These are phyloP conservation scores for Dioszegia aurantiaca DNA, from an alignment of 768 basidiomycete genomes.

Conservation along the genomic window DNA sequence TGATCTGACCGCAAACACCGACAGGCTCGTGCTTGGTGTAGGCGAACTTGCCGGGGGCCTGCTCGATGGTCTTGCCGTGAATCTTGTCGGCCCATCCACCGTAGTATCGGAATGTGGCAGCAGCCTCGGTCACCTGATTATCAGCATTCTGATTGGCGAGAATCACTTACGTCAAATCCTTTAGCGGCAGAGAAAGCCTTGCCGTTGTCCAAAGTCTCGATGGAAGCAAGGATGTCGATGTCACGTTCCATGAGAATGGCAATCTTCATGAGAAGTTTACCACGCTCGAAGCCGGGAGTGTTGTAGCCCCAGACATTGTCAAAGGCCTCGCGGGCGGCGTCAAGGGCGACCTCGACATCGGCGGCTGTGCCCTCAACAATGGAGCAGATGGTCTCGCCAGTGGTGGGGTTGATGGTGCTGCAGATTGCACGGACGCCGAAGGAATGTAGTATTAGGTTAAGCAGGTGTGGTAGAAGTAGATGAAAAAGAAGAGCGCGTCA, in stretches of 20 bases:
- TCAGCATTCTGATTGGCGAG: not conserved
- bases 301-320: conserved; percentile 86
- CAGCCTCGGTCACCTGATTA: conserved; percentile 31
- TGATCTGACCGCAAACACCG: conserved; percentile 69
- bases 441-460: not conserved
- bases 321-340: conserved; percentile 77
- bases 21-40: conserved; percentile 71
- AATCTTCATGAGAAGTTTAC: conserved; percentile 75
- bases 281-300: conserved; percentile 60
- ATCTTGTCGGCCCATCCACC: conserved; percentile 97
- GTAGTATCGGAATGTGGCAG: conserved; percentile 62
- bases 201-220: conserved; percentile 85
- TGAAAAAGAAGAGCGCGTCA: not conserved
- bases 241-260: conserved; percentile 88
- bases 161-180: conserved; percentile 24
- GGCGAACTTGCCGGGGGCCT: conserved; percentile 61
- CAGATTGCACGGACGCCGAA: not conserved
- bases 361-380: conserved; percentile 46
- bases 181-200: conserved; percentile 60
- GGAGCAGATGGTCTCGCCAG: conserved; percentile 44
- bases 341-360: conserved; percentile 80
- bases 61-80: conserved; percentile 65
- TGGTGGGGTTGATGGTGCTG: conserved; percentile 53
- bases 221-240: conserved; percentile 72
- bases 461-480: not conserved